Evolutionary conservation across 495 filamentous ascomycete species (phyloP), one percentile per base, ranked within the genome.

Genomic region (Neurospora sp.): DNA sequence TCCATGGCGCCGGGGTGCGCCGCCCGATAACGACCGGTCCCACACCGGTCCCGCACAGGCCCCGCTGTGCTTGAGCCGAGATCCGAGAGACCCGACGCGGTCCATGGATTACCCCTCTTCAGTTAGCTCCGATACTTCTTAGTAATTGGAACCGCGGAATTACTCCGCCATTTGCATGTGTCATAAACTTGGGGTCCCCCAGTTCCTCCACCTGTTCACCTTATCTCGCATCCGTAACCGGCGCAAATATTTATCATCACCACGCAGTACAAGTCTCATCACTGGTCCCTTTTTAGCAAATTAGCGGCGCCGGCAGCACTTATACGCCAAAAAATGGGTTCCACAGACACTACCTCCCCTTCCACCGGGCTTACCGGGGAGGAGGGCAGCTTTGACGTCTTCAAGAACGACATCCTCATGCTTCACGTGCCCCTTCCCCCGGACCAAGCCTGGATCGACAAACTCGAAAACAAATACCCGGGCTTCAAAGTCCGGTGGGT

Each of bases 401-500:
- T 78, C 41, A 73, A 39, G 70, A 73, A 73, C 12, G 77, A 78
- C 41, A 53, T 75, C 8, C 46, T 78, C n/a, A 70, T 78, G 31
- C 31, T 78, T 1, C 42, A 70, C 46, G n/a, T 75, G 16, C 75
- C 75, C 0, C 37, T 35, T 22, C 73, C 73, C 0, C 71, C 72
- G 12, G 71, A 75, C 41, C 44, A 73, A 35, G 72, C 72, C n/a
- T 82, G 79, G 78, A 75, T 75, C 7, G 73, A 76, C 48, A 61
- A 73, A 1, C 48, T 82, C 10, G 71, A 77, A 16, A 69, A 69
- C 3, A 70, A 48, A 31, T 78, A 78, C 69, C 78, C 78, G 0
- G 81, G 80, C 4, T 71, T 82, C 22, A 69, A 73, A 35, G 72
- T 82, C 5, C 77, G 81, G n/a, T 82, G 79, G 77, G 69, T 71